phyloP scores from a whole-genome alignment of 305 asterid species.

The Ajuga reptans region DNA sequence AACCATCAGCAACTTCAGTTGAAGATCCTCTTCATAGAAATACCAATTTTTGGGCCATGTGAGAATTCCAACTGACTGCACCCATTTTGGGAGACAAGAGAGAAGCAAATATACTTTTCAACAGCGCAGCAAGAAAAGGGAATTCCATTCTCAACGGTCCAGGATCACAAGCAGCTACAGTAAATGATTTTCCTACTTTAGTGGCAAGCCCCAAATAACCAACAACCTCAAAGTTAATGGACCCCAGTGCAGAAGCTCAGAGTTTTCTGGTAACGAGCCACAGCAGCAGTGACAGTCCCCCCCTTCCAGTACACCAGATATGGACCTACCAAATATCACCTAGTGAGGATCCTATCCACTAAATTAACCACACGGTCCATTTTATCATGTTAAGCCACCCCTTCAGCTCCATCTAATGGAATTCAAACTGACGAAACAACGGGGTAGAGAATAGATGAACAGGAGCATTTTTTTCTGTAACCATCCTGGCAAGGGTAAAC shows the following conservation, averaged over 20 bases:
- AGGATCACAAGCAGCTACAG: neutral
- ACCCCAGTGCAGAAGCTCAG: neutral
- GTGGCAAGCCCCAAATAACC: constrained; percentile 9
- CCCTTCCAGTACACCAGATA: neutral
- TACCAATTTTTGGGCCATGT: neutral
- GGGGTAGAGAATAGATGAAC: neutral
- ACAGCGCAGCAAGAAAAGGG: neutral
- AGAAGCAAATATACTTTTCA: neutral
- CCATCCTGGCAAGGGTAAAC: neutral
- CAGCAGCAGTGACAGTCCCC: neutral
- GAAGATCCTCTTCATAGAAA: neutral
- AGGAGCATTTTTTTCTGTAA: neutral
- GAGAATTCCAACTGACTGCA: neutral
- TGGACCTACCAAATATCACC: neutral
- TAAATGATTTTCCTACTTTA: neutral
- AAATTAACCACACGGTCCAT: neutral
- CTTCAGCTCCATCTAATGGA: neutral
- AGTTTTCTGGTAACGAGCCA: neutral
- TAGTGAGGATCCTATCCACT: neutral
- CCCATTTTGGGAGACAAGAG: neutral
- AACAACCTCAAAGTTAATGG: constrained; percentile 11
- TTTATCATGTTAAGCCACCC: neutral
- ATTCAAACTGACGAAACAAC: constrained; percentile 1
- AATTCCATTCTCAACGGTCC: neutral
- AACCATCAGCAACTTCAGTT: neutral